Evolutionary conservation across 2,329 filamentous ascomycete genomes (phyloP), one percentile per base, ranked within the genome.

Genomic region (Ophiostoma novo-ulmi): DNA sequence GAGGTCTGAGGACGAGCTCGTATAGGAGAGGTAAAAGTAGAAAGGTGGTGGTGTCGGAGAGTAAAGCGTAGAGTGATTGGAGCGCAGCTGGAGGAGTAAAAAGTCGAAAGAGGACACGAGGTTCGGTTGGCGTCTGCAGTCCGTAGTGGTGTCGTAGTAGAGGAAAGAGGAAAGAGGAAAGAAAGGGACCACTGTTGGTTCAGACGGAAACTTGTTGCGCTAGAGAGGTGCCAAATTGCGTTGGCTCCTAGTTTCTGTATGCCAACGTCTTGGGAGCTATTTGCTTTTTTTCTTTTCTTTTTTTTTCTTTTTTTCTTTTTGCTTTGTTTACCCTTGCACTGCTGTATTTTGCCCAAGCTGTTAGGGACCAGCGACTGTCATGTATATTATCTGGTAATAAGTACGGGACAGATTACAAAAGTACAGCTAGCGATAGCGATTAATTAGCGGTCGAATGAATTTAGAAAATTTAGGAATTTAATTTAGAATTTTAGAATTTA

Each of bases 201-300:
- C 26, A 61, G 66, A 55, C 44, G 70, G 68, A 67, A 70, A 44
- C 41, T 66, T 71, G 68, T 64, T 69, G 70, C 72, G 72, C 72
- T 73, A 73, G 63, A 70, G 35, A 55, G 48, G 71, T 70, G 69
- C 70, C 71, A 73, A 70, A 70, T 70, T 44, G 71, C 58, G 65
- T 66, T 71, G 70, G 58, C 70, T 70, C 66, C 67, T 73, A 70
- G 71, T 73, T 72, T 73, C 71, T 69, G 58, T 71, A 41, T 69
- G 39, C 36, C 61, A 67, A 64, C 17, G 48, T 69, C 44, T 48
- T 67, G 61, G 58, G 26, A 10, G 63, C 38, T 36, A 20, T 65
- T 65, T 39, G 13, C 36, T 13, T 61, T 17, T 44, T 31, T 31
- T 31, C 3, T 35, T 6, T 36, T 61, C 35, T 13, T 31, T 26